Evolutionary conservation across 805 yeast genomes (phyloP), one percentile per base, ranked within the genome.

Genomic region (Metschnikowia cerradonensis): DNA sequence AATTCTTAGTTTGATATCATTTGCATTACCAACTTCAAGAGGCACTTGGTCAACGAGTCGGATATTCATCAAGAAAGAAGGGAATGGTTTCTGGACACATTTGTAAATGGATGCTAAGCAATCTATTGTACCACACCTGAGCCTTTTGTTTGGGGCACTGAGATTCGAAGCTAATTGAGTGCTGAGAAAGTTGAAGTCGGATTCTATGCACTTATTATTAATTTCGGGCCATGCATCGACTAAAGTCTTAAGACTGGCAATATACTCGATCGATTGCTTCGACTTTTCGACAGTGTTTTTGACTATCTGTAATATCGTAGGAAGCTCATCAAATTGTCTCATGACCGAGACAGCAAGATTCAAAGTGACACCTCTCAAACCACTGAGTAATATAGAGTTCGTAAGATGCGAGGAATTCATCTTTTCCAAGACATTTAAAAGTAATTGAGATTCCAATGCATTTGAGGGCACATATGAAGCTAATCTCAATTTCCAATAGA

Each of bases 1-100:
- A 31, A 86, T 75, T 62, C 95, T 79, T 51, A 84, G 70, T 22
- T 82, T 80, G 2, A 92, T 73, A 59, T 87, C 95, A 67, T 97
- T 82, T 1, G 88, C 86, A 50, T 81, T 81, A 11, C 79, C 71
- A 15, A 90, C 67, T n/a, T 79, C 79, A 46, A 85, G 72, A 0
- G 96, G 96, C 6, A 85, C 77, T 51, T 83, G 81, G 63, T 90
- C 97, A 44, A 91, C 79, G 38, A 55, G 23, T 6, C 52, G 46
- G 30, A 57, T 53, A 75, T 78, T 81, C 31, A 73, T 67, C n/a
- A 84, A 55, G 14, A 78, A 57, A 2, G 64, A 63, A 2, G 81
- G 75, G 14, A 71, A 61, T 8, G 68, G 69, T 13, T 50, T 32
- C 10, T 32, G 54, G 15, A 52, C 47, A 4, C 55, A 49, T 4